Percentiles rank a stretch among this genome's conserved stretches.
Evolutionary conservation across 495 filamentous ascomycete species (phyloP).

Genomic region (Xylaria palmicola): DNA sequence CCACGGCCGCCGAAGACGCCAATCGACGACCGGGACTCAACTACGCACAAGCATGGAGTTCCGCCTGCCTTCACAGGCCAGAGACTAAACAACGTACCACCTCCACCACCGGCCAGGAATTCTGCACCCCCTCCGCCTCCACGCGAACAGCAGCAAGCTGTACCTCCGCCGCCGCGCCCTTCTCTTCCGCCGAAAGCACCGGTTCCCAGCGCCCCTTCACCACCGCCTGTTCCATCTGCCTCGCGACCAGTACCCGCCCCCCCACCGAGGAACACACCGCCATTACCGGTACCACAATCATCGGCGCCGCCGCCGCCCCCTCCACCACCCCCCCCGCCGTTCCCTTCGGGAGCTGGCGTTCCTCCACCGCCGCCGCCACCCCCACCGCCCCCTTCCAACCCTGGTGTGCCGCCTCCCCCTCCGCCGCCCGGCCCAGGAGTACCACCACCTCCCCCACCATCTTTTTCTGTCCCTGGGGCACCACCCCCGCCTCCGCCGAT

Average conservation of each 20-base stretch:
- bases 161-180: conserved; percentile 32
- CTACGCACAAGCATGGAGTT: conserved; percentile 63
- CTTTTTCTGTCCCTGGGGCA: conserved; percentile 46
- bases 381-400: conserved; percentile 18
- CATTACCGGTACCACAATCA: conserved; percentile 40
- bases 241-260: conserved; percentile 30
- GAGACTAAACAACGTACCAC: conserved; percentile 57
- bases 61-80: conserved; percentile 80
- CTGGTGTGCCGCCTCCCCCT: conserved; percentile 37
- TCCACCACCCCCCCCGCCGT: conserved; percentile 35
- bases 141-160: conserved; percentile 45
- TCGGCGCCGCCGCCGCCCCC: conserved; percentile 41
- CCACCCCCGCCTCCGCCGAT: conserved; percentile 69
- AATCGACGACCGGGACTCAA: conserved; percentile 60
- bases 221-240: conserved; percentile 43
- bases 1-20: conserved; percentile 86
- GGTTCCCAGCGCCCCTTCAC: conserved; percentile 57
- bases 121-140: conserved; percentile 67
- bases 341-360: conserved; percentile 23
- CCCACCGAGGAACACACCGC: conserved; percentile 35
- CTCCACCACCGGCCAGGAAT: conserved; percentile 71
- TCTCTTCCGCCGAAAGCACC: conserved; percentile 69
- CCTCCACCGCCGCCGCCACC: conserved; percentile 38
- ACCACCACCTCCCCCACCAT: conserved; percentile 56
- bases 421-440: conserved; percentile 41